These are phyloP conservation scores for Abelmoschus esculentus DNA, from an alignment of 345 rosid genomes.

Conservation along the genomic window DNA sequence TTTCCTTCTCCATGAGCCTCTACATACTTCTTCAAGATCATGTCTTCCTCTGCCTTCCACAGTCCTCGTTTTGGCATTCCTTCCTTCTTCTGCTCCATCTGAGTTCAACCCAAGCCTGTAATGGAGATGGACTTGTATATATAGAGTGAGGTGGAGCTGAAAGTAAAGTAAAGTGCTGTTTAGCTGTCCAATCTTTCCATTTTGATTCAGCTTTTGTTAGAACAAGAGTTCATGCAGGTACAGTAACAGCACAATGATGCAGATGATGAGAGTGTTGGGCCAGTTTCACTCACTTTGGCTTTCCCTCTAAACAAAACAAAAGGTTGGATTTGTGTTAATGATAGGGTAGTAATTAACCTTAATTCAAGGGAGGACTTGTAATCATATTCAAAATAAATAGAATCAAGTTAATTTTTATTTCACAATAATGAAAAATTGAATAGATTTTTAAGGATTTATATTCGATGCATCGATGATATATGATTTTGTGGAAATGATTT, in stretches of 20 bases:
- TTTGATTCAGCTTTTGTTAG: background rate
- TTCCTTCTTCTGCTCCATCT: background rate
- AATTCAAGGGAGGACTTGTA: too few species aligned
- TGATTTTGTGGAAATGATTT: too few species aligned
- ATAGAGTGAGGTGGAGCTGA: background rate
- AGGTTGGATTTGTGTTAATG: too few species aligned
- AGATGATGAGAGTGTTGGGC: too few species aligned
- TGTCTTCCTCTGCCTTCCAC: conserved; percentile 88
- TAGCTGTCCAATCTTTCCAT: background rate
- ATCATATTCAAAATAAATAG: too few species aligned
- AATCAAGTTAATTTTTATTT: too few species aligned
- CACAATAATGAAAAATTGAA: too few species aligned
- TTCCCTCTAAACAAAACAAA: background rate
- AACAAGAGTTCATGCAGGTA: background rate
- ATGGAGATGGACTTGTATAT: background rate
- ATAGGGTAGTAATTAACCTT: too few species aligned
- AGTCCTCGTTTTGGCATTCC: conserved; percentile 28
- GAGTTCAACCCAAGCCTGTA: background rate
- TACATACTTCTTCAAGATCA: conserved; percentile 49
- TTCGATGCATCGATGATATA: too few species aligned
- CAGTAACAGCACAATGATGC: background rate
- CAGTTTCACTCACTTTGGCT: background rate
- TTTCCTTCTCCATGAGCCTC: conserved; percentile 84
- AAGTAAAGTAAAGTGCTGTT: background rate
- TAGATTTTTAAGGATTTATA: too few species aligned